Evolutionary conservation across 2,329 filamentous ascomycete genomes (phyloP), one percentile per base, ranked within the genome.

Genomic region (Paraphoma chrysanthemicola): DNA sequence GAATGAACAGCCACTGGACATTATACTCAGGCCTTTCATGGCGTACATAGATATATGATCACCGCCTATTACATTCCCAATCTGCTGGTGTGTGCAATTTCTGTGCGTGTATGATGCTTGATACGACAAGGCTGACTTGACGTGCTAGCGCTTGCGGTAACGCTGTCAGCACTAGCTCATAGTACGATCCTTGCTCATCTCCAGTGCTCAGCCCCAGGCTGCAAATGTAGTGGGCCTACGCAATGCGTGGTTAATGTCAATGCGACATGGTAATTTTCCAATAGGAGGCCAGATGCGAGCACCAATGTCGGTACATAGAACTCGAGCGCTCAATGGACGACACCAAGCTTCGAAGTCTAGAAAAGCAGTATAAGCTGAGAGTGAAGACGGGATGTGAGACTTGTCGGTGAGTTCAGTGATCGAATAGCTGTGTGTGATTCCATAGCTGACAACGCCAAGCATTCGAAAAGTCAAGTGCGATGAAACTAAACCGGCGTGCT

Each of bases 401-500:
- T 16, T 73, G 70, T 67, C 63, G 69, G 70, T 71, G 59, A n/a
- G 31, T 39, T 9, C 18, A 14, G 11, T n/a, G 39, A n/a, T n/a
- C 39, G 8, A 42, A 14, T 14, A 14, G 10, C 33, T 6, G 11
- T 10, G 14, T 23, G n/a, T 28, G 10, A 29, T 9, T 14, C 17
- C 17, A 17, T 17, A 17, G 23, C 44, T 70, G 41, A 69, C 46
- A 33, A 16, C 8, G 36, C 9, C 14, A 31, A 67, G 67, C 51
- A 62, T 73, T 50, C 75, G 75, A 30, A 69, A 69, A 17, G 63
- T 77, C 16, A 77, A 77, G 53, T 77, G 73, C 52, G 75, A 77
- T 51, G 75, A 77, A 55, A 58, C 49, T 4, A 73, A 69, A 46
- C 74, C 75, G 16, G 52, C 58, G 10, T 77, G 75, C 49, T 53